Conservation (phyloP, 208 protist genomes). For the Leishmania major region DNA sequence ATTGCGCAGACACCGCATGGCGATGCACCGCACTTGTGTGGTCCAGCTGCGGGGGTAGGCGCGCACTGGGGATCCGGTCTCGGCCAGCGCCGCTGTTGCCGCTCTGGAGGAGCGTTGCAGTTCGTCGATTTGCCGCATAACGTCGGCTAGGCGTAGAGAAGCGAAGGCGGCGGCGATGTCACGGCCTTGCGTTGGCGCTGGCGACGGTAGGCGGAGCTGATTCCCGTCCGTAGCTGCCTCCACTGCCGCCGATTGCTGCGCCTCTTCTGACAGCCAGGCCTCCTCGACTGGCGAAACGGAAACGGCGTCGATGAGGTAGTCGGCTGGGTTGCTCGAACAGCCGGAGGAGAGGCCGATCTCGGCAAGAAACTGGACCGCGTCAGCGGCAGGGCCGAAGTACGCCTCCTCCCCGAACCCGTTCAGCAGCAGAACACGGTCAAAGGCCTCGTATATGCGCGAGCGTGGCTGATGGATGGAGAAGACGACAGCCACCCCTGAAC, state of each 20-base stretch:
- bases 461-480: conserved; percentile 84
- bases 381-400: conserved; percentile 75
- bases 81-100: background rate
- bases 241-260: background rate
- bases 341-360: conserved; percentile 46
- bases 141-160: conserved; percentile 24
- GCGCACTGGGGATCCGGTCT: background rate
- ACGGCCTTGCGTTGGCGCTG: conserved; percentile 31
- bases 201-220: conserved; percentile 7
- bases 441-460: conserved; percentile 54
- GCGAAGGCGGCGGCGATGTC: conserved; percentile 58
- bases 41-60: conserved; percentile 44
- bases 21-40: conserved; percentile 60
- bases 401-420: conserved; percentile 73
- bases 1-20: conserved; percentile 58
- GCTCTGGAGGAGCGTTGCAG: conserved; percentile 5
- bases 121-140: conserved; percentile 21
- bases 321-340: conserved; percentile 73
- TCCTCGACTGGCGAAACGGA: conserved; percentile 33
- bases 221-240: background rate
- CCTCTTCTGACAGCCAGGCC: conserved; percentile 17
- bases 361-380: conserved; percentile 65
- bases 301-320: conserved; percentile 81
- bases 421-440: conserved; percentile 83
- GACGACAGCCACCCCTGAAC: conserved; percentile 50